Evolutionary conservation across 1,139 yeast species (phyloP).

Genomic region (Diutina siamensis): DNA sequence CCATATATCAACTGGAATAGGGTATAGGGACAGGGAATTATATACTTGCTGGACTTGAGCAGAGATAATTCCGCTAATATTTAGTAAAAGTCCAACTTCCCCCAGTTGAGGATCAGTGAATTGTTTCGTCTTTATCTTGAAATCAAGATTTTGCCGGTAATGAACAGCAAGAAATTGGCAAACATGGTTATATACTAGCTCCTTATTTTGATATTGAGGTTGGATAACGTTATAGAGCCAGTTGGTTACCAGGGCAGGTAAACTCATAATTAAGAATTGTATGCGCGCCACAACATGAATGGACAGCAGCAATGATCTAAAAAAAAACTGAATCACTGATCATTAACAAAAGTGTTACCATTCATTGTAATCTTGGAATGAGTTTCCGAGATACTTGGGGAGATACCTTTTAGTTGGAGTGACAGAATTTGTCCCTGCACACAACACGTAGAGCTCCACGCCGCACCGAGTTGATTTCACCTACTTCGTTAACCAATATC

Average conservation of each 20-base stretch:
- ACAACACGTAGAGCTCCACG: neutral
- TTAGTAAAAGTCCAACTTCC: neutral
- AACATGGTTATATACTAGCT: slow-evolving; percentile 47
- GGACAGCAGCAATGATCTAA: too few species aligned
- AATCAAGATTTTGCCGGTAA: slow-evolving; percentile 16
- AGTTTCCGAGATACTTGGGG: too few species aligned
- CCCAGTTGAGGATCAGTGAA: slow-evolving; percentile 25
- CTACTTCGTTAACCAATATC: too few species aligned
- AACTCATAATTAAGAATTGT: neutral
- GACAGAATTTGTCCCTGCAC: too few species aligned
- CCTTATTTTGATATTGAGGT: slow-evolving; percentile 43
- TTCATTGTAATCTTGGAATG: too few species aligned
- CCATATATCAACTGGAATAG: slow-evolving; percentile 67
- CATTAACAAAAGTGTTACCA: too few species aligned
- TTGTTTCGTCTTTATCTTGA: slow-evolving; percentile 63
- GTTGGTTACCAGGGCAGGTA: slow-evolving; percentile 23
- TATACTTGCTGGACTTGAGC: slow-evolving; percentile 19
- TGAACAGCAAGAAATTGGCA: slow-evolving; percentile 42
- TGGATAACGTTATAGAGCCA: slow-evolving; percentile 36
- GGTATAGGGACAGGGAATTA: slow-evolving; percentile 24
- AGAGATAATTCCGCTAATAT: neutral
- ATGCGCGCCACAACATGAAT: neutral
- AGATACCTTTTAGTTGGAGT: too few species aligned
- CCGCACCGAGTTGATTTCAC: too few species aligned
- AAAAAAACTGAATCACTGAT: too few species aligned